Base-by-base conservation (phyloP, 176 grass and related monocot species). In the sorghum (Sorghum bicolor) region DNA sequence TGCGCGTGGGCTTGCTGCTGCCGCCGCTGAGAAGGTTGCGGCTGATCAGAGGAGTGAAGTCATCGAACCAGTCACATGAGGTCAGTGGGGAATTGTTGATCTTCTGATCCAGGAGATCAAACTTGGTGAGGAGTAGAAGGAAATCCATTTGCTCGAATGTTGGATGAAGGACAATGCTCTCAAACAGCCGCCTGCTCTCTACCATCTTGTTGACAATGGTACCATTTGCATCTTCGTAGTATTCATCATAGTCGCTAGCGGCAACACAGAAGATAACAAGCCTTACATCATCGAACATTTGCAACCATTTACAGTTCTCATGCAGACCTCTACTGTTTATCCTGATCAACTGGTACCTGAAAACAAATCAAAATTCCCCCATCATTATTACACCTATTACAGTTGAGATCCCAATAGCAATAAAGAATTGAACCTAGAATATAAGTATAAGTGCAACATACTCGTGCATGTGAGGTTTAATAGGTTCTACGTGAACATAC, bases 341-440 rank as follows among this genome's bases (percentile, higher is more conserved):
- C 88, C 93, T 99, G 74, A 99, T 89, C 24, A 99, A 76, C 52
- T 96, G 93, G 72, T 91, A 96, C 86, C 97, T 99, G 80, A 57
- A 71, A 79, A 77, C 17, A 66, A 53, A 68, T 84, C 5, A n/a
- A 74, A 69, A 65, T 26, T 11, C 45, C 15, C 10, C 6, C 64
- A 61, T 70, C 30, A n/a, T 70, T 28, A 37, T 47, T 39, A 82
- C 41, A 41, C 14, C 3, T 39, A 74, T 50, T 19, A 67, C 26
- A 36, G 17, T 24, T 33, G 60, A 29, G 11, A 63, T 63, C 16
- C 4, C 67, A 22, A 61, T 26, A 34, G 13, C 65, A 26, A 34
- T 73, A 2, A 45, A 58, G 15, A 33, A 24, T n/a, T 41, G 1
- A 24, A 89, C 37, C 58, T 33, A 29, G 14, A 67, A 74, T 26